Evolutionary conservation across 202 grass and related monocot genomes (phyloP), one percentile per base, ranked within the genome.

Genomic region (Cymbopogon flexuosus): DNA sequence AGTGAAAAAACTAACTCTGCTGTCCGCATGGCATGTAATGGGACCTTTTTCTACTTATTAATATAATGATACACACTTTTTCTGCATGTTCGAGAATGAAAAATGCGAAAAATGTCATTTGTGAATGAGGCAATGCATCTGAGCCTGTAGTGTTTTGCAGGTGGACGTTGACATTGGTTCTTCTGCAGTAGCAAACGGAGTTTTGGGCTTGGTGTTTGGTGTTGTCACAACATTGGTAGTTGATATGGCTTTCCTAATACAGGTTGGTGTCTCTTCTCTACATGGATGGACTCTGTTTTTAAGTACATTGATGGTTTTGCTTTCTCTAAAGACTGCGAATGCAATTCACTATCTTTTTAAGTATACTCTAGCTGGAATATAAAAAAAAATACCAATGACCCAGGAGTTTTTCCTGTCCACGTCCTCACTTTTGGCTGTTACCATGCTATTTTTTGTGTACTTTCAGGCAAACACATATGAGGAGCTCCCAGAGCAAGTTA

Each of bases 161-260:
- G 86, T 91, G 64, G 96, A 99, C 71, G 87, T 93, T 36, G 96
- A 99, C 87, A 99, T 96, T 24, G 92, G 96, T 62, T 99, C 96
- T 80, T 99, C 92, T 31, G 80, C 90, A 21, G 96, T 98, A 19
- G 96, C 96, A 21, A 98, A 95, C 62, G 96, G 96, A 61, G 96
- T 99, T 86, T 69, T 99, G 54, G 92, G 92, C 19, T 81, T 99
- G 84, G 96, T 95, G 8, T 99, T 86, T 69, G 96, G 92, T 51
- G 96, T 88, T 43, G 79, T 99, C 68, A 87, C 90, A 37, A 93
- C 86, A 31, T 76, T 99, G 79, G 92, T 96, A 33, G 92, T 99
- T 70, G 92, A 96, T 72, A 99, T 99, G 87, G 96, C 96, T 41
- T 99, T 99, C 62, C 88, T 99, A 59, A 86, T 96, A 68, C 96